phyloP scores from a whole-genome alignment of 257 asterid species.

The Forsythia suspensa region DNA sequence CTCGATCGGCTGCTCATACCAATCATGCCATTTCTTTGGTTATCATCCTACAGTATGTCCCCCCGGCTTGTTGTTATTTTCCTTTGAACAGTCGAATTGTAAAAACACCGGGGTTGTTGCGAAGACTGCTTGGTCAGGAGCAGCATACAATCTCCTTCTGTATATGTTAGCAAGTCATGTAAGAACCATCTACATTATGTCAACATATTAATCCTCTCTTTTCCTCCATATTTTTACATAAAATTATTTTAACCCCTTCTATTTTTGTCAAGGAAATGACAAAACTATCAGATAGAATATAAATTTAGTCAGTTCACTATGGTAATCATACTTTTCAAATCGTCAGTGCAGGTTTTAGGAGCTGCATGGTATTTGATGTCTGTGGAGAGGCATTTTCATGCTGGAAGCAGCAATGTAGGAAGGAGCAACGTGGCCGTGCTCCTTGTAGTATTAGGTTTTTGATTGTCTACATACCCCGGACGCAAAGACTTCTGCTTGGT shows the following conservation, averaged over 20 bases:
- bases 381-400: constrained; percentile 69
- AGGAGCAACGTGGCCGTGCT: constrained; percentile 27
- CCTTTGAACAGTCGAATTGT: constrained; percentile 65
- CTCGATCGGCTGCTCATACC: constrained; percentile 45
- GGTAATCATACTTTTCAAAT: not conserved
- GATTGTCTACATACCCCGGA: constrained; percentile 42
- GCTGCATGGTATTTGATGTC: constrained; percentile 86
- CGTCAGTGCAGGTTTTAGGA: constrained; percentile 60
- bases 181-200: constrained; percentile 23
- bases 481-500: constrained; percentile 40
- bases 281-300: not conserved
- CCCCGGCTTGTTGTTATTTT: constrained; percentile 64
- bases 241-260: not conserved
- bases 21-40: constrained; percentile 70
- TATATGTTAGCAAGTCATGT: constrained; percentile 89
- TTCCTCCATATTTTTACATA: not conserved
- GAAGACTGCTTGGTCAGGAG: constrained; percentile 90
- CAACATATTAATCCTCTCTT: not conserved
- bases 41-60: constrained; percentile 82
- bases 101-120: constrained; percentile 85
- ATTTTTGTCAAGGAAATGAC: not conserved
- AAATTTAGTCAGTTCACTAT: not conserved
- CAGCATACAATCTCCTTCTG: constrained; percentile 78
- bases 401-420: constrained; percentile 60
- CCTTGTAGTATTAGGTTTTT: constrained; percentile 37